Evolutionary conservation across 1,284 basidiomycete species (phyloP), one percentile per base, ranked within the genome.

Genomic region (Trichosporon sp.): DNA sequence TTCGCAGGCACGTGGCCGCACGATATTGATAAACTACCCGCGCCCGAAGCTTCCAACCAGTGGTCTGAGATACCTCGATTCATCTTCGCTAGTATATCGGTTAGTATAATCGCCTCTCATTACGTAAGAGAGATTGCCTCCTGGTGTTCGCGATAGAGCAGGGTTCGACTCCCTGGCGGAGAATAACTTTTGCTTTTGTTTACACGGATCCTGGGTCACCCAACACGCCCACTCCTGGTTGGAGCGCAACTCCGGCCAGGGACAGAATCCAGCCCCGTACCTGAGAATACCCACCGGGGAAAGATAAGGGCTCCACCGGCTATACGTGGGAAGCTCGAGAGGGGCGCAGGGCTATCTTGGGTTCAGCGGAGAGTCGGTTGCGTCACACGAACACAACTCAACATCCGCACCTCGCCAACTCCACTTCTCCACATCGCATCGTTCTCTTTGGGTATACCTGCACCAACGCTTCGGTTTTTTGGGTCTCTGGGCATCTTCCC

Each of bases 131-230:
- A 63, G 59, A 63, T 63, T 37, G 31, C 59, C 16, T 4, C 3
- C 38, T 16, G 59, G 59, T 40, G 68, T 63, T 46, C 68, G 68
- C 68, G 68, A 48, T 68, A 68, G 68, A 68, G 68, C 68, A 68
- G 68, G 68, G 68, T 68, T 68, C 68, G 68, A 68, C 68, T 68
- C 68, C 68, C 68, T 68, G 68, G 68, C 61, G 68, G 68, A 64
- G 68, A 68, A 68, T 46, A 19, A 26, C 16, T 63, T 65, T 68
- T 68, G 19, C 51, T 67, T 46, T 38, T 43, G 26, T 46, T 46
- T 8, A 46, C 43, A n/a, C 11, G 1, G 38, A 12, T 46, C 16
- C 3, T 1, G 43, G 43, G 4, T 16, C 40, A 14, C 10, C 40
- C 40, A 12, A 14, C 40, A 14, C 40, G 3, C 43, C 43, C 43